Evolutionary conservation across 352 stramenopile species (phyloP).

Genomic region (Globisporangium radiosum): DNA sequence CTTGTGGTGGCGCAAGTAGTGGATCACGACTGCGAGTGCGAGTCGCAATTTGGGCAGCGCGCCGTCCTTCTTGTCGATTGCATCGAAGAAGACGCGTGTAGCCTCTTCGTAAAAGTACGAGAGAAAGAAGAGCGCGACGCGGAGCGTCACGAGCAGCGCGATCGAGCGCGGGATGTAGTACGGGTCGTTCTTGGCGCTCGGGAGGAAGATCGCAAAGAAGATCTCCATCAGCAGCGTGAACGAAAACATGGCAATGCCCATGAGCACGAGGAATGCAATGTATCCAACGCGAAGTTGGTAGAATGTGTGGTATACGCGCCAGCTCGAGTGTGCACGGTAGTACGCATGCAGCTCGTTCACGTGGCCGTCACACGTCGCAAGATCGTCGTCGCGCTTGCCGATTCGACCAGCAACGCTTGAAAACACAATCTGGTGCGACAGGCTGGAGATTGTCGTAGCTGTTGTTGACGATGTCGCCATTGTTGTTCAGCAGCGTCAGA

Average conservation of each 20-base stretch:
- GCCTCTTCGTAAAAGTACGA: slow-evolving; percentile 77
- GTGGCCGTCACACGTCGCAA: slow-evolving; percentile 44
- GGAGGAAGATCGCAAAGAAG: slow-evolving; percentile 81
- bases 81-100: slow-evolving; percentile 60
- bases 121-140: slow-evolving; percentile 65
- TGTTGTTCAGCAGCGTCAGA: too few relatives aligned
- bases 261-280: slow-evolving; percentile 73
- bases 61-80: slow-evolving; percentile 65
- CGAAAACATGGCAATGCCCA: slow-evolving; percentile 80
- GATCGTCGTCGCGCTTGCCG: slow-evolving; percentile 25
- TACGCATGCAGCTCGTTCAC: slow-evolving; percentile 51
- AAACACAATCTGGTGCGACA: too few relatives aligned
- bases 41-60: slow-evolving; percentile 72
- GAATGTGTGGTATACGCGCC: slow-evolving; percentile 63
- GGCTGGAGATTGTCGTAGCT: too few relatives aligned
- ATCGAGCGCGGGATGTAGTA: slow-evolving; percentile 59
- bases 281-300: slow-evolving; percentile 78
- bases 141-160: slow-evolving; percentile 47
- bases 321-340: slow-evolving; percentile 30
- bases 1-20: slow-evolving; percentile 66
- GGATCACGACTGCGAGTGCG: slow-evolving; percentile 64
- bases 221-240: slow-evolving; percentile 83
- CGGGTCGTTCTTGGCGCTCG: slow-evolving; percentile 62
- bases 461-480: too few relatives aligned
- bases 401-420: background rate